A percentile compares a stretch with the other conserved stretches of the same genome.
These are phyloP conservation scores for Trifolium subterraneum DNA, from an alignment of 306 rosid genomes.

Conservation along the genomic window DNA sequence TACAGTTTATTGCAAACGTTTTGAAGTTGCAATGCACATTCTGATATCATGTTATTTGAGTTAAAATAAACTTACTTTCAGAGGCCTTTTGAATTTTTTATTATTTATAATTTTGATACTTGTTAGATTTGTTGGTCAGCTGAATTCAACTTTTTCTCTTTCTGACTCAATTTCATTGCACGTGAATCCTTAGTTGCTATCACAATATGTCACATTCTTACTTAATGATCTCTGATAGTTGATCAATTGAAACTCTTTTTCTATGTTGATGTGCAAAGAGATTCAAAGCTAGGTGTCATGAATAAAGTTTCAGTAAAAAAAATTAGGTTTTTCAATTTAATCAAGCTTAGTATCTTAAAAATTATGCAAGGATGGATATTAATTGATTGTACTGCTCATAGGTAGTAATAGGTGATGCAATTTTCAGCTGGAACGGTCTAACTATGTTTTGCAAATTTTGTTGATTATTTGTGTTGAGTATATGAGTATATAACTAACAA, in stretches of 20 bases:
- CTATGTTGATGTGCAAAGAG: not conserved
- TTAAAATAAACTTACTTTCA: not conserved
- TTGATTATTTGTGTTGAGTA: not conserved
- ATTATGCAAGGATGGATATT: not conserved
- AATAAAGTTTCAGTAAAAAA: not conserved
- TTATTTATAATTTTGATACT: not conserved
- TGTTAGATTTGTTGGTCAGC: not conserved
- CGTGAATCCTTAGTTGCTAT: not conserved
- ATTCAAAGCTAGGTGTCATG: not conserved
- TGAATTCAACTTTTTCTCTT: not conserved
- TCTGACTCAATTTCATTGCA: constrained; percentile 8
- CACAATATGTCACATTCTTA: not conserved
- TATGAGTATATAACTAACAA: not conserved
- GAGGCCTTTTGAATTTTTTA: not conserved
- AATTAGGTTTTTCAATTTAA: not conserved
- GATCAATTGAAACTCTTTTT: constrained; percentile 11
- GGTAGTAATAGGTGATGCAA: not conserved
- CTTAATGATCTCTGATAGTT: constrained; percentile 10
- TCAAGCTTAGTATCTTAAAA: not conserved
- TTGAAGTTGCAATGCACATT: not conserved
- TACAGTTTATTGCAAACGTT: constrained; percentile 2
- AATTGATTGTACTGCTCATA: not conserved
- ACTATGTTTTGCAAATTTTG: not conserved
- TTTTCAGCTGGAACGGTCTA: not conserved
- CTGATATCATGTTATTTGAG: constrained; percentile 10